Base-by-base conservation (phyloP, 106 monocot species). In the Allium sativum region DNA sequence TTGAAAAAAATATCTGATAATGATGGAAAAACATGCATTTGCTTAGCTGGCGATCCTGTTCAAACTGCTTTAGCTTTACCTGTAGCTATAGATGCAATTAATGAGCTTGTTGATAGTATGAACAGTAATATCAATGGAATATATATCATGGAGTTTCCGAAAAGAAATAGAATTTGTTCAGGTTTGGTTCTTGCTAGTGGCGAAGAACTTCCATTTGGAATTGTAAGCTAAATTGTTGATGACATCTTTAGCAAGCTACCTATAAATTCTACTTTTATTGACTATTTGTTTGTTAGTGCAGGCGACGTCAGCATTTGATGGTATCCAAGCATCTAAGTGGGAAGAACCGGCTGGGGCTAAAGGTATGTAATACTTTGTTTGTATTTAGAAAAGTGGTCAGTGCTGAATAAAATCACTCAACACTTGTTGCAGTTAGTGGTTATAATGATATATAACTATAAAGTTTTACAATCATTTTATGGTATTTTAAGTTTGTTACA, bases 331-430 rank as follows among this genome's bases (percentile, higher is more conserved):
- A 7, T 81, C 81, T 64, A 95, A 95, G 77, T 95, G 94, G 90
- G 94, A 87, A 72, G 90, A 95, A 73, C 94, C 94, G 61, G 82
- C 83, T 81, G 94, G 94, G 54, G 86, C 90, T 59, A 95, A 77
- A 84, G 94, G 94, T 95, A 79, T 40, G 47, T 44, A 15, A 60
- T 12, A 9, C 16, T 7, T 21, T 44, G 60, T 44, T 44, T 44
- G 31, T 5, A 31, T 31, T 31, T 31, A 31, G 31, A 31, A 31
- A 31, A 31, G 5, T 31, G 31, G 4, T 31, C 5, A 31, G 5
- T 31, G 31, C 31, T 31, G 31, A 31, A 31, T 31, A 2, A 5
- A 31, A 31, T 1, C 31, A 31, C 5, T 31, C 2, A 31, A 31
- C 31, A 2, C 31, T 0, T 31, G 31, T 31, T 31, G 31, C 31